A percentile compares a stretch with the other conserved stretches of the same genome.
These are phyloP conservation scores for Scedosporium apiospermum DNA, from an alignment of 2,329 filamentous ascomycete species.

Conservation along the genomic window DNA sequence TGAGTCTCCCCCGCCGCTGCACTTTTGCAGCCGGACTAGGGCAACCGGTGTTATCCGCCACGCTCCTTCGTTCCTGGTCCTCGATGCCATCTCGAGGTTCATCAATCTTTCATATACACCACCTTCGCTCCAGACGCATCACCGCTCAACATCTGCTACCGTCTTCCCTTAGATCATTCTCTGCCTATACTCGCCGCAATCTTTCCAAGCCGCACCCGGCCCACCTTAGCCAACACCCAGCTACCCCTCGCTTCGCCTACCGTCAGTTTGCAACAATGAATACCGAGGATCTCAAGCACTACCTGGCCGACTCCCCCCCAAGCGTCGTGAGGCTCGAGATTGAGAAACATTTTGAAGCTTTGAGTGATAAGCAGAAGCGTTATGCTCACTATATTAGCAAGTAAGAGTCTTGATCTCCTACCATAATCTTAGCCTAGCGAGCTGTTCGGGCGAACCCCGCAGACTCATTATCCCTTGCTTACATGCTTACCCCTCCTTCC, in stretches of 20 bases:
- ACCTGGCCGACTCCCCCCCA: slow-evolving; percentile 84
- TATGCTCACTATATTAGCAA: slow-evolving; percentile 87
- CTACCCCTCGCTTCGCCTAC: slow-evolving; percentile 1
- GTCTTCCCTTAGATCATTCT: slow-evolving; percentile 8
- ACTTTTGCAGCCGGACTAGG: slow-evolving; percentile 8
- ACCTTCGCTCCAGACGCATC: slow-evolving; percentile 2
- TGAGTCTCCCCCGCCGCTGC: slow-evolving; percentile 1
- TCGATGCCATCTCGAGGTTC: slow-evolving; percentile 2
- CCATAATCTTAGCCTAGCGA: not conserved
- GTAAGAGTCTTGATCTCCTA: slow-evolving; percentile 31
- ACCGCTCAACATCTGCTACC: not conserved
- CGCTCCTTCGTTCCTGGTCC: slow-evolving; percentile 17
- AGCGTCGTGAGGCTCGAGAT: slow-evolving; percentile 82
- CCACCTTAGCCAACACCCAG: not conserved
- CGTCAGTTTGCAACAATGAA: slow-evolving; percentile 36
- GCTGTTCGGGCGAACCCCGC: not conserved
- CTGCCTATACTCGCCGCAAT: slow-evolving; percentile 17
- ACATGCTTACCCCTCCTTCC: slow-evolving; percentile 5
- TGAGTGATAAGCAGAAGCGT: slow-evolving; percentile 68
- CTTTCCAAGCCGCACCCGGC: not conserved
- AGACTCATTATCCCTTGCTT: not conserved
- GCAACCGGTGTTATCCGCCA: slow-evolving; percentile 10
- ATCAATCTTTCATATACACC: not conserved
- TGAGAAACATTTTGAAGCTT: slow-evolving; percentile 80
- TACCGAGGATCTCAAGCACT: slow-evolving; percentile 57